Base-by-base conservation (phyloP, 1,284 basidiomycete species). In the Somion occarium region DNA sequence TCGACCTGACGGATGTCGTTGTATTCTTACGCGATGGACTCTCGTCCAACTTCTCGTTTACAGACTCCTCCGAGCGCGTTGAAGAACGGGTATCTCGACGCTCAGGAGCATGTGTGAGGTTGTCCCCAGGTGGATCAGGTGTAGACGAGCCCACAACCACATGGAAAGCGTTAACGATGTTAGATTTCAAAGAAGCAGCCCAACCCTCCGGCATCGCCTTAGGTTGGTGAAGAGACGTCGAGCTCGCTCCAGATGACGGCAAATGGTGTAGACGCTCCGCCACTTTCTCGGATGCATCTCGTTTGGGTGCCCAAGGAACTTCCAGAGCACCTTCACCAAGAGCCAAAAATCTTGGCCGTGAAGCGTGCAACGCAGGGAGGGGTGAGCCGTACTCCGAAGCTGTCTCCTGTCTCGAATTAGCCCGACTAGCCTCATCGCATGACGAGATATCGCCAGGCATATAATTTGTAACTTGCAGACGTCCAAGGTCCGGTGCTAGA, bases 391-490 rank as follows among this genome's bases (percentile, higher is more conserved):
- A 56, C 19, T 62, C 58, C 25, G 48, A 38, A 9, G 26, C 49
- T 24, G 57, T 47, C 5, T 57, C 61, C 7, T 63, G 55, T 13
- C 61, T 60, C 4, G 66, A 65, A 42, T 58, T 59, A 7, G 65
- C 59, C 7, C 66, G 59, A 50, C 71, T 68, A 30, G 56, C 57
- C 20, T 73, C 72, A 50, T 71, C 71, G 5, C 71, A 65, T n/a
- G 58, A 54, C 2, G 64, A 65, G 42, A 72, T 52, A 44, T 76
- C 74, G 5, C 73, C 74, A 1, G 73, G 72, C 15, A 68, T 61
- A 47, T 71, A 64, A 58, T 76, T 75, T 23, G 69, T 60, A 39
- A 76, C 67, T 48, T 65, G 66, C 13, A 76, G 64, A 15, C 54
- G 59, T 9, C 73, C 72, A 13, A 72, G 62, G 19, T 63, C 63